phyloP scores from a whole-genome alignment of 2,329 filamentous ascomycete species.

The Periconia macrospinosa region DNA sequence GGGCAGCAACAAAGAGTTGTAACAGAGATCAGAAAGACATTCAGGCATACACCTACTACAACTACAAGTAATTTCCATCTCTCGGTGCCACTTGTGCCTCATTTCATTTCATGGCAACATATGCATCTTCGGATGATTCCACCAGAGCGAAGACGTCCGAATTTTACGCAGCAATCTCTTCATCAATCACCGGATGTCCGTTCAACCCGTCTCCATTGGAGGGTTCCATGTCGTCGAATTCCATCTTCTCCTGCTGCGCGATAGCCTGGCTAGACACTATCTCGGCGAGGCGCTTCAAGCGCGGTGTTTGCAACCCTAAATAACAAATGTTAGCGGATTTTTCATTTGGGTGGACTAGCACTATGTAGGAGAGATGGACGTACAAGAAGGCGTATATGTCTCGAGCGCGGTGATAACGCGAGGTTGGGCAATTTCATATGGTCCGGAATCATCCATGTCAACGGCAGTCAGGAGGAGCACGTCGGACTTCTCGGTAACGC shows the following conservation, averaged over 20 bases:
- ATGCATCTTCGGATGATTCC: conserved; percentile 1
- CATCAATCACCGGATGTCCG: conserved; percentile 25
- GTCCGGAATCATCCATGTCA: conserved; percentile 98
- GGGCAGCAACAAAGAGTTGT: no score
- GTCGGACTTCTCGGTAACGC: conserved; percentile 97
- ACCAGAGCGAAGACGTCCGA: conserved; percentile 1
- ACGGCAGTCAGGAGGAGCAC: conserved; percentile 90
- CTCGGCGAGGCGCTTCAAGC: conserved; percentile 93
- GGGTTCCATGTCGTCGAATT: conserved; percentile 48
- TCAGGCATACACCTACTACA: conserved; percentile 5
- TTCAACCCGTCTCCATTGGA: conserved; percentile 26
- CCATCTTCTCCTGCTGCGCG: conserved; percentile 87
- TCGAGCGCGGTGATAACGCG: conserved; percentile 93
- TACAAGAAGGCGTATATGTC: conserved; percentile 97
- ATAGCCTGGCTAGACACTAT: conserved; percentile 97
- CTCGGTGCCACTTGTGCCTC: background rate
- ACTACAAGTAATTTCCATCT: conserved; percentile 4
- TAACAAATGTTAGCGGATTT: conserved; percentile 30
- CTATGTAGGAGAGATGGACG: conserved; percentile 43
- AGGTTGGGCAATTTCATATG: conserved; percentile 97
- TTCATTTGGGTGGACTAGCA: background rate
- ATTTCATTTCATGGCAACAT: conserved; percentile 6
- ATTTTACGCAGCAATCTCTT: conserved; percentile 19
- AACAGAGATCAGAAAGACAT: background rate
- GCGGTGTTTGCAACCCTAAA: conserved; percentile 89